Base-by-base conservation (phyloP, 495 filamentous ascomycete genomes). In the Penicillium cataractarum region DNA sequence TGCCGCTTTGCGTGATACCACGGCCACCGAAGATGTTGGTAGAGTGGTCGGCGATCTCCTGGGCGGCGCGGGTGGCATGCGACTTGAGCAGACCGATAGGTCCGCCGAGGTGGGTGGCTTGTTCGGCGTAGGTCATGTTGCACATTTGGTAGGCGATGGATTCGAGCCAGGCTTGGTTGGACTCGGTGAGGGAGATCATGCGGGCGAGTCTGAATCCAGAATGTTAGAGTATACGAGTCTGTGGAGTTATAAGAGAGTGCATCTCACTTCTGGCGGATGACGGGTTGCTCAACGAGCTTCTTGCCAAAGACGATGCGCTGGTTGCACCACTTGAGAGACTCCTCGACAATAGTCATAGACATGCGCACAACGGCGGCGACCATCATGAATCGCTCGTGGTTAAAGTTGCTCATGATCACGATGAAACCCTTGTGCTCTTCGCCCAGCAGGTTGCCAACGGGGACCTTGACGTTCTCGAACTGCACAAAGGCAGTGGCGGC, bases 381-480 rank as follows among this genome's bases (percentile, higher is more conserved):
- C 88, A 91, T 90, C 79, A 84, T 88, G 82, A 85, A 90, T 7
- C 89, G 84, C 78, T 90, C 89, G 77, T 92, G 89, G 81, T 92
- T 92, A 81, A 93, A 93, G 77, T 94, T 93, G 77, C 82, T 86
- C 72, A 93, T 90, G 74, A 95, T 92, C n/a, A 95, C 91, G 52
- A 87, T 84, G 74, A 96, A 92, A 12, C 92, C 92, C 78, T 93
- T 91, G 83, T 95, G 84, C 70, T 95, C 92, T 72, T 90, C 82
- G 59, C 92, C 92, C 8, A 96, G 83, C 13, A 95, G 82, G 76
- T 95, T 88, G 70, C 87, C 83, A 17, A 85, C 86, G 3, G 92
- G 92, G 9, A 95, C 92, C 79, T 92, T 92, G 74, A 92, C 91
- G 67, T 93, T 92, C 75, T 93, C 89, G 72, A 90, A 95, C 57